Evolutionary conservation across 306 rosid species (phyloP).

Genomic region (Fragaria nilgerrensis): DNA sequence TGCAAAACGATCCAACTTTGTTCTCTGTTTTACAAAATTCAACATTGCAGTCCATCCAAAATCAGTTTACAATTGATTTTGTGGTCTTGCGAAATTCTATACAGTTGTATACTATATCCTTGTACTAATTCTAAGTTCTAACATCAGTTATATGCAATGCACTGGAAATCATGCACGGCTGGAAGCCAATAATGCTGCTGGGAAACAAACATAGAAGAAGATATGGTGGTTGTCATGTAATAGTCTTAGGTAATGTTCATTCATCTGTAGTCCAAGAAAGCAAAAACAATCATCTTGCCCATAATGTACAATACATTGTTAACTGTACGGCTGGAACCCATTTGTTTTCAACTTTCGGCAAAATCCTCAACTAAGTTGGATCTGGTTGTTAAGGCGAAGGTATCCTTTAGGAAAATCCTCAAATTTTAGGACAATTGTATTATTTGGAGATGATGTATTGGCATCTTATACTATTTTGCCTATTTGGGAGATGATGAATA

Average conservation of each 20-base stretch:
- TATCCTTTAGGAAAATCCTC: not conserved
- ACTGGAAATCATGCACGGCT: not conserved
- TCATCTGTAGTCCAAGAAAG: not conserved
- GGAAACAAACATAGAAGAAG: constrained; percentile 2
- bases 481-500: not conserved
- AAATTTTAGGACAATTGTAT: not conserved
- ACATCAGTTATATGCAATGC: constrained; percentile 1
- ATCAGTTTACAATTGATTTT: not conserved
- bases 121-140: not conserved
- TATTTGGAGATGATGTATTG: not conserved
- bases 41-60: not conserved
- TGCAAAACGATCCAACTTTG: not conserved
- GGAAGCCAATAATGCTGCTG: constrained; percentile 3
- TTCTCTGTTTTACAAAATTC: not conserved
- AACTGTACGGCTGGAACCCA: constrained; percentile 9
- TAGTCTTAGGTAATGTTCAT: not conserved
- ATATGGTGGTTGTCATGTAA: constrained; percentile 10
- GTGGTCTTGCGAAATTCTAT: not conserved
- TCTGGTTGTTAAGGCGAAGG: constrained; percentile 1
- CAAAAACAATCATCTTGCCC: constrained; percentile 4
- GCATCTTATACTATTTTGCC: constrained; percentile 11
- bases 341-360: not conserved
- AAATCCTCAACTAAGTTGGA: not conserved
- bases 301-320: not conserved
- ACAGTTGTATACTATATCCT: not conserved